Evolutionary conservation across 441 rosid genomes (phyloP), one percentile per base, ranked within the genome.

Genomic region (Euphorbia corollata): DNA sequence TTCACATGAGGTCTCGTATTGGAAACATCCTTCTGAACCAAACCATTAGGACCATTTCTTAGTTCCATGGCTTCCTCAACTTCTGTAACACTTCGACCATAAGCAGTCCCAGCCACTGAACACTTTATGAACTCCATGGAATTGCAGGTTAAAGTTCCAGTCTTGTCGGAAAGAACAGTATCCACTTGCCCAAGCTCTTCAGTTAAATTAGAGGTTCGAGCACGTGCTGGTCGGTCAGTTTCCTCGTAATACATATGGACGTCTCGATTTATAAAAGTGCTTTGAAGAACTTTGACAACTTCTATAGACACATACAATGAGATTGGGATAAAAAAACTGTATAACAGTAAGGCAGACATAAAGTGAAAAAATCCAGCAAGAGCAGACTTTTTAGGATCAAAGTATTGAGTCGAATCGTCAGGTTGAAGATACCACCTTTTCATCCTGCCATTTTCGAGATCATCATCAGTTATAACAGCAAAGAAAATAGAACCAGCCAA

Each of bases 171-270:
- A 62, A 95, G 95, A 64, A 95, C 84, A 0, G 96, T 92, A 30
- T 86, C 91, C 57, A 95, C 99, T 80, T 95, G 98, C 53, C 98
- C 99, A 59, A 95, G 99, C 75, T 95, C 99, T 85, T 95, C 98
- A 15, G 86, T 95, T 75, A 95, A 84, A 79, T 95, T 95, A 24
- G 98, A 95, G 57, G 99, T 95, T 39, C 98, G 91, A 38, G 99
- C 97, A 36, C 70, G 85, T 1, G 97, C 99, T 45, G 99, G 97
- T 75, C 83, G 87, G 79, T 90, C 92, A 47, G 88, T 75, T 77
- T 86, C 95, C 78, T 88, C 97, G 22, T 92, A 78, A 74, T 95
- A 95, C 98, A 95, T 87, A n/a, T 83, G 77, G 64, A 83, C 72
- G 74, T 92, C 97, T 63, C 75, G 83, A 74, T 90, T 95, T 73